phyloP scores from a whole-genome alignment of 2,329 filamentous ascomycete species.

The Calonectria henricotiae region DNA sequence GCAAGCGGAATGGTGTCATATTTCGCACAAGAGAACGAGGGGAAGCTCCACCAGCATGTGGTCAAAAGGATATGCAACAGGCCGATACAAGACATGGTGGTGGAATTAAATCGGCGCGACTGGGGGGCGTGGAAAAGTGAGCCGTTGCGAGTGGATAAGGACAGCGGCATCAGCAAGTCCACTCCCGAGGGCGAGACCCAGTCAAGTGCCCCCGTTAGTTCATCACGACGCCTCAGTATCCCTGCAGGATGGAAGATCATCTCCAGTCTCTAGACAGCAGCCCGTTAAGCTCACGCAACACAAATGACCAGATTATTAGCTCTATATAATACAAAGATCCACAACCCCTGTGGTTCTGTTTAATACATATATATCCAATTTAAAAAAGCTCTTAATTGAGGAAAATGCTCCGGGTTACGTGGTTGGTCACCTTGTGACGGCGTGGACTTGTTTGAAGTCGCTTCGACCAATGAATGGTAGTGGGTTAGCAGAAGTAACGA shows the following conservation, averaged over 20 bases:
- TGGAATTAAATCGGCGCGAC: conserved; percentile 32
- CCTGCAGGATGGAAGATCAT: conserved; percentile 13
- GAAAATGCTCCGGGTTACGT: too few species aligned
- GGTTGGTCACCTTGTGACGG: too few species aligned
- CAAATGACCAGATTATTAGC: too few species aligned
- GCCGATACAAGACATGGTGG: not conserved
- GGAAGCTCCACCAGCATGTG: not conserved
- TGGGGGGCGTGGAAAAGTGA: conserved; percentile 29
- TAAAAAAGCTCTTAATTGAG: too few species aligned
- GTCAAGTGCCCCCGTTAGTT: too few species aligned
- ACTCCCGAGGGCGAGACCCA: not conserved
- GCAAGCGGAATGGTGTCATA: conserved; percentile 7
- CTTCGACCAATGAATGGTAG: not conserved
- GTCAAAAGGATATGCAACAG: conserved; percentile 18
- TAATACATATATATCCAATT: too few species aligned
- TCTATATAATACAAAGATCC: too few species aligned
- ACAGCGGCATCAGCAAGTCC: not conserved
- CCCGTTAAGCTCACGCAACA: too few species aligned
- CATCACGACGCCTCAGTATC: not conserved
- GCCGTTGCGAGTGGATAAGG: not conserved
- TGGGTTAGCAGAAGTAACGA: not conserved
- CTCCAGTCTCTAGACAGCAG: too few species aligned
- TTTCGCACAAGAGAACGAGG: not conserved
- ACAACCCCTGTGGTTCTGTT: too few species aligned
- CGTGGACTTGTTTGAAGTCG: not conserved